Conservation (phyloP, 768 basidiomycete species). For the Tylopilus felleus region DNA sequence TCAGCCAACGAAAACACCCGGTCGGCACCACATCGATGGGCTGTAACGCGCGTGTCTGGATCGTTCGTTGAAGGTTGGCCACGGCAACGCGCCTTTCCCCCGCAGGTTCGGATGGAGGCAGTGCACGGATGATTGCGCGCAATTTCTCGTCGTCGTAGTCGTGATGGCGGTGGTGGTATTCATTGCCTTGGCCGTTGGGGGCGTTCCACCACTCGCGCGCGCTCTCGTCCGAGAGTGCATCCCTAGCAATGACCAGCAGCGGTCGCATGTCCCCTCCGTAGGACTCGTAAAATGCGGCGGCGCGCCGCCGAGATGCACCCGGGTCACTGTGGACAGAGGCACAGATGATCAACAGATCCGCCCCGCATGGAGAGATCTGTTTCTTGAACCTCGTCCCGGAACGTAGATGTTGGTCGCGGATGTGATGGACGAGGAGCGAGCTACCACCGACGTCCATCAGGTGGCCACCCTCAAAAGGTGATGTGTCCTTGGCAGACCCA, state of each 20-base stretch:
- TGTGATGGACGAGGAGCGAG: conserved; percentile 17
- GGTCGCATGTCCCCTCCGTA: conserved; percentile 28
- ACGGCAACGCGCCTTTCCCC: conserved; percentile 1
- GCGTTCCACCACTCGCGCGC: conserved; percentile 23
- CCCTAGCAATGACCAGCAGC: conserved; percentile 22
- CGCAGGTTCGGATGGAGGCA: conserved; percentile 8
- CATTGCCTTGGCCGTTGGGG: not conserved
- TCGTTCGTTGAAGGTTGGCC: conserved; percentile 8
- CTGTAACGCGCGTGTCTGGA: conserved; percentile 23
- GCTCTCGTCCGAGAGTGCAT: conserved; percentile 14
- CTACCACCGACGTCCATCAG: conserved; percentile 19
- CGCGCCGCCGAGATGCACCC: conserved; percentile 9
- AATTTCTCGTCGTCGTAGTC: conserved; percentile 3
- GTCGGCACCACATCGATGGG: conserved; percentile 17
- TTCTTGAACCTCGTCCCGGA: conserved; percentile 25
- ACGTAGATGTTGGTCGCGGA: conserved; percentile 19
- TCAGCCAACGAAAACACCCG: conserved; percentile 23
- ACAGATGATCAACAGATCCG: conserved; percentile 28
- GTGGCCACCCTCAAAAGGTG: conserved; percentile 18
- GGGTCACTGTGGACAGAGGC: conserved; percentile 6
- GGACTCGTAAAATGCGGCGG: conserved; percentile 16
- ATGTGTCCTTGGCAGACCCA: conserved; percentile 9
- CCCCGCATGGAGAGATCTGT: conserved; percentile 15
- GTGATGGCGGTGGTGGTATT: not conserved
- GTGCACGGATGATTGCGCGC: conserved; percentile 20